Evolutionary conservation across 345 rosid genomes (phyloP), one percentile per base, ranked within the genome.

Genomic region (Erucastrum elatum): DNA sequence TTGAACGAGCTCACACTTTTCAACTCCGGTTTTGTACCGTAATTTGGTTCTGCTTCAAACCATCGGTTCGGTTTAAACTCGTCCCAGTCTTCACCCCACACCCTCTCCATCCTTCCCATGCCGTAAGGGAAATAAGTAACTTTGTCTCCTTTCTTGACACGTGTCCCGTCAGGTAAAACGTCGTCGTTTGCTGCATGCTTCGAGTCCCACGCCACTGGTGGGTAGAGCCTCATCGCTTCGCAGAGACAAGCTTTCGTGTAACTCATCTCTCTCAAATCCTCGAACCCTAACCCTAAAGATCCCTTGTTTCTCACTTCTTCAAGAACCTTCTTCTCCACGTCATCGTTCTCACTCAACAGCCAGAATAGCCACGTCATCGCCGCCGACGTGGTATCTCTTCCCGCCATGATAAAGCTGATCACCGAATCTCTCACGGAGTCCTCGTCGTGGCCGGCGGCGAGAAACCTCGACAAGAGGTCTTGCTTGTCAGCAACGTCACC

Each of bases 331-430:
- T 64, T 34, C 81, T 85, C 85, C 0, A 69, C 80, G 13, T 72
- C 60, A 30, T 58, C 71, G 29, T 89, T 85, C 35, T 81, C 31
- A 2, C 86, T 74, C 8, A 90, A 77, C 37, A 87, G 27, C 94
- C 92, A 93, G 37, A 93, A 89, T 6, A 93, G 84, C 94, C 96
- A 90, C 35, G 90, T 78, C 85, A 93, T 77, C 1, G 93, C 91
- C 4, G 94, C 81, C 3, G 92, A 89, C 0, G 89, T 87, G 1
- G 96, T 89, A 82, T 87, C 95, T 21, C 90, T 77, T 65, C 97
- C 94, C 16, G 97, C 97, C 84, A 88, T 78, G 12, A 90, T 78
- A 79, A 93, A 88, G 81, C 90, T 93, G 13, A 90, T 77, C 2
- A 85, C 80, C 76, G 80, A 82, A 75, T 90, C 98, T 64, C 94